Base-by-base conservation (phyloP, 805 yeast genomes). In the Metschnikowia colocasiae region DNA sequence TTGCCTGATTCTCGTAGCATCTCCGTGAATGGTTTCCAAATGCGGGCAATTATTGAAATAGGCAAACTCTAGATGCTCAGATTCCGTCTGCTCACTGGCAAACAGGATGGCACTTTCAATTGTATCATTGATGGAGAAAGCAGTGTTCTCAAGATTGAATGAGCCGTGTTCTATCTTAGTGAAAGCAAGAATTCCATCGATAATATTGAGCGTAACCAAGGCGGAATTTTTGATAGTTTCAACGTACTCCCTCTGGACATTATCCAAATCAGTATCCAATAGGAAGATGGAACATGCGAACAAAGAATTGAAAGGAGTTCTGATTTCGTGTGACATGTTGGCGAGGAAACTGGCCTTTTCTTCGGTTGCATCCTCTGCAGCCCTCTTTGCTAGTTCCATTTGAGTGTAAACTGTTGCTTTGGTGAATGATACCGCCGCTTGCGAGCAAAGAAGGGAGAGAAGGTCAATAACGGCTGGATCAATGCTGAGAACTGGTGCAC, bases 161-260 rank as follows among this genome's bases (percentile, higher is more conserved):
- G 80, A 75, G 2, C 82, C 81, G 50, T 77, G 81, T 52, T 78
- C 82, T 32, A 78, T 72, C 57, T 78, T 78, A 20, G 80, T 74
- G 57, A 78, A 78, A 4, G 79, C 79, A 45, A 78, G 63, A 20
- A 78, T 78, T 4, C 80, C 81, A 52, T 78, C 81, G 41, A 78
- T 78, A 37, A 78, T 79, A 46, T 68, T 74, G 44, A 78, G 61
- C 1, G 81, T 73, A 6, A 76, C 77, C 67, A 75, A 68, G 0
- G 82, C 80, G 4, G 79, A 73, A 45, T 67, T 65, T 53, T 71
- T 68, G 45, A 79, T 76, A 9, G 80, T 78, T 50, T 76, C 79
- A 7, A 77, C 82, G 51, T 78, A 78, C 48, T 75, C 78, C 19
- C 68, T 58, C 52, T 78, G 82, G 6, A 74, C 60, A 29, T 61